phyloP scores from a whole-genome alignment of 176 grass and related monocot genomes.

The Pontederia crassipes region DNA sequence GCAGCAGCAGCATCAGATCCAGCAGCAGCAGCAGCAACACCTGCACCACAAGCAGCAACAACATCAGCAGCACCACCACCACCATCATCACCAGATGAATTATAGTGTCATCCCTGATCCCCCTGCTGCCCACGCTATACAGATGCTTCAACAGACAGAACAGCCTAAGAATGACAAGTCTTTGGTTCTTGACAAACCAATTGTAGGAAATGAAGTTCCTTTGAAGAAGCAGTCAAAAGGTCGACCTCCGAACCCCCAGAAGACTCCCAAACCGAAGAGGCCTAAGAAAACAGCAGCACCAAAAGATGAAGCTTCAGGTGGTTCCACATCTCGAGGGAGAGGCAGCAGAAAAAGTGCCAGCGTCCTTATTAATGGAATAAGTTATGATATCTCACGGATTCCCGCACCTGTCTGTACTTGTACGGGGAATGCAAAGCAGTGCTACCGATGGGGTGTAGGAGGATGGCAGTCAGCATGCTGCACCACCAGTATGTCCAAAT shows the following conservation, averaged over 20 bases:
- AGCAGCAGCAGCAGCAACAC: too few relatives aligned
- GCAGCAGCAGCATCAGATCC: too few relatives aligned
- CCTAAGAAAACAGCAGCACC: not conserved
- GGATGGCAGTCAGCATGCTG: not conserved
- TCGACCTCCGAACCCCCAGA: not conserved
- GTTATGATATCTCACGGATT: slow-evolving; percentile 3
- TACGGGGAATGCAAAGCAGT: not conserved
- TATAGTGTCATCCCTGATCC: not conserved
- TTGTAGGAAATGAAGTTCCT: not conserved
- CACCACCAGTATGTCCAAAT: slow-evolving; percentile 1
- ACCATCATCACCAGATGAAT: not conserved
- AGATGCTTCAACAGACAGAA: not conserved
- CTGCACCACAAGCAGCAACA: too few relatives aligned
- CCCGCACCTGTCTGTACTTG: not conserved
- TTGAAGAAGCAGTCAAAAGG: slow-evolving; percentile 4
- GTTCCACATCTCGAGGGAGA: not conserved
- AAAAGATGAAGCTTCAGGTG: not conserved
- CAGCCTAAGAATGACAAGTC: slow-evolving; percentile 2
- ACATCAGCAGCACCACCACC: not conserved
- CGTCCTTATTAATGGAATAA: not conserved
- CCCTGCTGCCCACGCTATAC: not conserved
- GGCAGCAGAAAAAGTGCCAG: not conserved
- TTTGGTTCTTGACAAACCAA: not conserved
- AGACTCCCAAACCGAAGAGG: slow-evolving; percentile 1
- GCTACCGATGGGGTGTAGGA: not conserved